These are phyloP conservation scores for Tolypocladium ovalisporum DNA, from an alignment of 2,329 filamentous ascomycete species.

Conservation along the genomic window DNA sequence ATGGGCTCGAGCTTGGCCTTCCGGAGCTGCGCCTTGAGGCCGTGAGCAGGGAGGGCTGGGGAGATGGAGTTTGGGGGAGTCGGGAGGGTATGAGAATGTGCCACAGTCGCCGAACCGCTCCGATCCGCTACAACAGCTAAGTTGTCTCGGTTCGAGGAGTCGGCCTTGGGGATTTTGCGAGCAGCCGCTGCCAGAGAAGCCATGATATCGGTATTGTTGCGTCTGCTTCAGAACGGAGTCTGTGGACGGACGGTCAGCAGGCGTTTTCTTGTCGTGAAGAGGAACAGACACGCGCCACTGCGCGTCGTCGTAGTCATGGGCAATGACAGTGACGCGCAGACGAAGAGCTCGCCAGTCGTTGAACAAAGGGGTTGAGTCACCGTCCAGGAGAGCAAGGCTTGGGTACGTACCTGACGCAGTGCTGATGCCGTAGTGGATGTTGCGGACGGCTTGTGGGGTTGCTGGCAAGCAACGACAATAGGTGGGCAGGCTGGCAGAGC, in stretches of 20 bases:
- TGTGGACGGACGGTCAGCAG: conserved; percentile 9
- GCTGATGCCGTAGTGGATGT: conserved; percentile 14
- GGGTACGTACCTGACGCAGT: conserved; percentile 20
- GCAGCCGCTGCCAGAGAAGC: conserved; percentile 55
- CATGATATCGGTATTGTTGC: conserved; percentile 34
- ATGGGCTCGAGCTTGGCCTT: conserved; percentile 51
- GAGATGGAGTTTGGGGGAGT: conserved; percentile 96
- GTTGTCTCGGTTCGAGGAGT: conserved; percentile 53
- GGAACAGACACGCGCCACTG: not conserved
- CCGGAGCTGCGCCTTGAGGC: conserved; percentile 58
- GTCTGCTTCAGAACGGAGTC: conserved; percentile 34
- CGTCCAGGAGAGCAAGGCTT: conserved; percentile 1
- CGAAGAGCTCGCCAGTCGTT: not conserved
- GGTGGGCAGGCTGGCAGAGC: conserved; percentile 24
- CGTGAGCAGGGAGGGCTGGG: conserved; percentile 72
- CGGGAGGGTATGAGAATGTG: conserved; percentile 56
- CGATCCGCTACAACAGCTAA: conserved; percentile 62
- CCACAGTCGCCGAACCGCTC: conserved; percentile 49
- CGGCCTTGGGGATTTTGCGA: conserved; percentile 54
- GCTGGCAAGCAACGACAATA: conserved; percentile 11
- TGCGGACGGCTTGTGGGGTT: conserved; percentile 9
- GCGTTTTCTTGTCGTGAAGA: not conserved
- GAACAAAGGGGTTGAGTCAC: conserved; percentile 9
- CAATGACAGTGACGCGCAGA: not conserved
- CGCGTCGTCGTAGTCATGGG: not conserved